Evolutionary conservation across 345 rosid genomes (phyloP), one percentile per base, ranked within the genome.

Genomic region (Eucalyptus caleyi): DNA sequence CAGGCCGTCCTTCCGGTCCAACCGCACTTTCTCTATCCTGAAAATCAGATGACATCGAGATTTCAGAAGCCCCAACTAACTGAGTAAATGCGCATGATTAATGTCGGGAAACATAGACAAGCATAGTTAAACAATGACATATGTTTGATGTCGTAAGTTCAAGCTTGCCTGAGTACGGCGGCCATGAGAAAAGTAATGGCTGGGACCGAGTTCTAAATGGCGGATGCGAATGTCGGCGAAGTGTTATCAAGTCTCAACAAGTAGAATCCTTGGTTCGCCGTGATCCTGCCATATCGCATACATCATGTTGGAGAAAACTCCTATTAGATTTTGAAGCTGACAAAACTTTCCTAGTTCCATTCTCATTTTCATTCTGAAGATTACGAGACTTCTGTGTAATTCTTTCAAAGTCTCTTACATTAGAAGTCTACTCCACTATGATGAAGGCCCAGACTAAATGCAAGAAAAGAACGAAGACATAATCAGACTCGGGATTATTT

Each of bases 131-230:
- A 16, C 37, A 5, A 16, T 32, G 42, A 16, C 34, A 32, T 5
- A 21, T 16, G 44, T 32, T 69, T 19, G 18, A 69, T 34, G 81
- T 69, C 6, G 21, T 45, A 23, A 21, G 72, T 42, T 49, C 47
- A 88, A 44, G 42, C 90, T 89, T 95, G 90, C 99, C 96, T 91
- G 89, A 98, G 95, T 47, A 96, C 32, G 87, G 96, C 96, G 47
- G 99, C 99, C 99, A 98, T 96, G 90, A 97, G 96, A 90, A 98
- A 98, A 83, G 99, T 98, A 88, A 98, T 96, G 90, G 99, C 99
- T 11, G 98, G 98, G 87, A 98, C 98, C 11, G 98, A 98, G 94
- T 98, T 98, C 91, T 98, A 98, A 86, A 98, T 97, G 60, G 98
- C 97, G 45, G 99, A 98, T 49, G 99, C 98, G 88, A 98, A 98